Base-by-base conservation (phyloP, 305 asterid species). In the Fraxinus floribunda region DNA sequence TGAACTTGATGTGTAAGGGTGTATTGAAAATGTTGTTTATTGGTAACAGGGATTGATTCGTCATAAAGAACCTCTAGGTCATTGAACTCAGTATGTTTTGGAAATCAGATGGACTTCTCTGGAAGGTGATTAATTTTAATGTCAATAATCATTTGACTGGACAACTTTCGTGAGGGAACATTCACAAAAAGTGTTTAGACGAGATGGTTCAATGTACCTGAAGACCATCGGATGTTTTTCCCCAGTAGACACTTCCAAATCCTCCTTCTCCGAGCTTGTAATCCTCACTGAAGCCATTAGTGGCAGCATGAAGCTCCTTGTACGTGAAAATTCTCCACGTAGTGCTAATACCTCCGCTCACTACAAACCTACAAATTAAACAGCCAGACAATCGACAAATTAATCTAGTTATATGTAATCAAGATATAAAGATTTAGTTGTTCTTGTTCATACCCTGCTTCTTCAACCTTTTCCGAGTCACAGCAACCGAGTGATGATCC, bases 231-330 rank as follows among this genome's bases (percentile, higher is more conserved):
- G 97, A 85, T 29, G 97, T 92, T 82, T 91, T 91, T 18, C 97
- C 98, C 98, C 98, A 90, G 38, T 91, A 91, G 0, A 94, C 98
- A 80, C 98, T 94, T 52, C 98, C 98, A 76, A 94, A 94, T 0
- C 98, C 97, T 8, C 98, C 97, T 87, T 94, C 97, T 0, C 98
- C 97, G 29, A 94, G 94, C 85, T 90, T 94, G 89, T 86, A 87
- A 70, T 90, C 93, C 36, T 92, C 97, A 83, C 90, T 86, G 80
- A 94, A 94, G 6, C 97, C 98, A 84, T 92, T 92, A 5, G 98
- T 94, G 4, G 98, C 97, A 0, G 91, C 52, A 78, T 94, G 90
- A 82, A 94, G 87, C 87, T 94, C 98, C 81, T 91, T 94, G 88
- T 90, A 92, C 52, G 92, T 90, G 88, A 92, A 92, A 52, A 94